Conservation (phyloP, 169 alveolate genomes). For the Plasmodium berghei region DNA sequence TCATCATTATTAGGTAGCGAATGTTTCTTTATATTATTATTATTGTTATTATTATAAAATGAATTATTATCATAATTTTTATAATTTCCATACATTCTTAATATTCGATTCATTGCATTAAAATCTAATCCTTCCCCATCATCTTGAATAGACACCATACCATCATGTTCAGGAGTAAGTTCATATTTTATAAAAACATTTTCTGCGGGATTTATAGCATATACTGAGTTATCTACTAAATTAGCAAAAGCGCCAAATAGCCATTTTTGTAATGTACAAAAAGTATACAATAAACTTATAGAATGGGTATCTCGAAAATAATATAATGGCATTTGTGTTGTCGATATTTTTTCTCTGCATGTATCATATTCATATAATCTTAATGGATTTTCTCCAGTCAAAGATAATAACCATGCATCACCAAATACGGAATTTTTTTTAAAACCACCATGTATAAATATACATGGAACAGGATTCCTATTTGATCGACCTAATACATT, state of each 20-base stretch:
- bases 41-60: conserved; percentile 1
- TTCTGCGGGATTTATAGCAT: conserved; percentile 80
- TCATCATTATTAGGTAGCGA: conserved; percentile 38
- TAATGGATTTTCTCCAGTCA: conserved; percentile 87
- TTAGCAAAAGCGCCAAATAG: conserved; percentile 91
- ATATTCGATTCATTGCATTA: conserved; percentile 83
- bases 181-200: conserved; percentile 82
- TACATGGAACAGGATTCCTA: conserved; percentile 87
- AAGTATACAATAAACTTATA: conserved; percentile 84
- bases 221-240: conserved; percentile 85
- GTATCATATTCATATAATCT: conserved; percentile 65
- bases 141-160: conserved; percentile 86
- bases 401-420: conserved; percentile 88
- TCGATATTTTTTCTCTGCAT: conserved; percentile 75
- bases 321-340: conserved; percentile 84
- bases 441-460: conserved; percentile 88
- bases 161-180: conserved; percentile 85
- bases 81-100: conserved; percentile 86
- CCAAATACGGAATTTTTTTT: conserved; percentile 83
- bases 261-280: conserved; percentile 88
- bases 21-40: conserved; percentile 38
- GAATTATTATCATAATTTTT: conserved; percentile 35
- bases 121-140: conserved; percentile 89
- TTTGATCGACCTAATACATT: conserved; percentile 83
- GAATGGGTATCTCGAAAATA: conserved; percentile 87